A percentile compares a stretch with the other conserved stretches of the same genome.
phyloP scores from a whole-genome alignment of 805 yeast genomes.

The baker's yeast (Saccharomyces cerevisiae) region DNA sequence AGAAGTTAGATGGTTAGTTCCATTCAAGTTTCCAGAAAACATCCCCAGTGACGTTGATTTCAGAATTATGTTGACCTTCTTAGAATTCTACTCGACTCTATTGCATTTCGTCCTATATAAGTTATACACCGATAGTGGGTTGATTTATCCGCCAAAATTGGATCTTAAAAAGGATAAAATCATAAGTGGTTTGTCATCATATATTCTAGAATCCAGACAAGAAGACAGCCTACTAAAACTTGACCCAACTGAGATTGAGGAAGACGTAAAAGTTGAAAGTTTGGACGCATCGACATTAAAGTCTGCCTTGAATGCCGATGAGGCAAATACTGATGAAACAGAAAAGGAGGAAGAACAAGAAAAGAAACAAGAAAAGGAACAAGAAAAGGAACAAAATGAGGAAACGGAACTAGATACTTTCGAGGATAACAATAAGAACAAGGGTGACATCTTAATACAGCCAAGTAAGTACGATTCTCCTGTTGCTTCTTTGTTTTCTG shows the following conservation, averaged over 20 bases:
- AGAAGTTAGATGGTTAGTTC: slow-evolving; percentile 91
- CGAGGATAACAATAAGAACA: slow-evolving; percentile 49
- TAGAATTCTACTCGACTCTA: slow-evolving; percentile 90
- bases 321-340: slow-evolving; percentile 27
- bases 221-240: slow-evolving; percentile 28
- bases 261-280: slow-evolving; percentile 24
- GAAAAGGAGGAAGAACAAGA: slow-evolving; percentile 33
- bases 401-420: slow-evolving; percentile 61
- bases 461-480: slow-evolving; percentile 55
- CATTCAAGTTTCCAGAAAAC: slow-evolving; percentile 93
- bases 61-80: slow-evolving; percentile 91
- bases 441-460: slow-evolving; percentile 65
- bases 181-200: slow-evolving; percentile 82
- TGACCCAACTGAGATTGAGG: slow-evolving; percentile 5
- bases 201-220: slow-evolving; percentile 52
- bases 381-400: slow-evolving; percentile 35
- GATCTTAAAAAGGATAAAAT: slow-evolving; percentile 67
- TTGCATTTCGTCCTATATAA: slow-evolving; percentile 80
- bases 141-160: slow-evolving; percentile 86
- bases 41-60: slow-evolving; percentile 92
- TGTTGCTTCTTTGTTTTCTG: slow-evolving; percentile 57
- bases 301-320: slow-evolving; percentile 42
- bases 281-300: slow-evolving; percentile 41
- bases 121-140: slow-evolving; percentile 74
- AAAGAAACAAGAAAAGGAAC: slow-evolving; percentile 28